These are phyloP conservation scores for Vitis labrusca DNA, from an alignment of 164 flowering plant species.

Conservation along the genomic window DNA sequence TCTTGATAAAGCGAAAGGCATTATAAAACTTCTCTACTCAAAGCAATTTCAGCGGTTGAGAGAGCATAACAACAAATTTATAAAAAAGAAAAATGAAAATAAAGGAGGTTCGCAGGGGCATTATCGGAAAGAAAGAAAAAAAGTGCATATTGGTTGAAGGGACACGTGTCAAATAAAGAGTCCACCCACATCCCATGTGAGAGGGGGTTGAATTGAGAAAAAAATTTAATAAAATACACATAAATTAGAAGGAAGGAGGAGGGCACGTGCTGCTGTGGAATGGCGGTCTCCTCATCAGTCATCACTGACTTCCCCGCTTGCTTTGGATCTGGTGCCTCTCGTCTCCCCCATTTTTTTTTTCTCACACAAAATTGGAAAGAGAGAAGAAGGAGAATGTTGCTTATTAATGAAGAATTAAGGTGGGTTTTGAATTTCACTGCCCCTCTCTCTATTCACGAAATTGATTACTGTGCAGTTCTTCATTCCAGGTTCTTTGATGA, in stretches of 20 bases:
- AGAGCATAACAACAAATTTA: no score
- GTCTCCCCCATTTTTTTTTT: not conserved
- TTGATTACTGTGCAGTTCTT: not conserved
- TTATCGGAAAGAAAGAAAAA: not conserved
- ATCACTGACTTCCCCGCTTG: not conserved
- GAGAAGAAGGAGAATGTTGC: constrained; percentile 19
- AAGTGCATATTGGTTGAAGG: not conserved
- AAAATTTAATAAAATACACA: not conserved
- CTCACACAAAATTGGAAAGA: not conserved
- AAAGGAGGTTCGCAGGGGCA: no score
- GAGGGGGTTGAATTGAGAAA: no score
- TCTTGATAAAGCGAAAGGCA: no score
- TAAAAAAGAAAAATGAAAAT: no score
- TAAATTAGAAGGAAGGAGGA: not conserved
- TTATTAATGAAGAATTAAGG: constrained; percentile 10
- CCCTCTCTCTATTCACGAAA: not conserved
- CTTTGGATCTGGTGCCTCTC: constrained; percentile 25
- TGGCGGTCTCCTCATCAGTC: not conserved
- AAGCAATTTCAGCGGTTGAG: no score
- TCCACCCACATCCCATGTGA: not conserved
- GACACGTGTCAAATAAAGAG: not conserved
- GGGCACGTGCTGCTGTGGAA: constrained; percentile 18
- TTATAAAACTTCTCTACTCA: no score
- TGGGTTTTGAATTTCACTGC: constrained; percentile 7
- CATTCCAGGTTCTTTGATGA: no score